Evolutionary conservation across 225 moss, liverwort and hornwort species (phyloP), one percentile per base, ranked within the genome.

Genomic region (Sphagnum tenellum): DNA sequence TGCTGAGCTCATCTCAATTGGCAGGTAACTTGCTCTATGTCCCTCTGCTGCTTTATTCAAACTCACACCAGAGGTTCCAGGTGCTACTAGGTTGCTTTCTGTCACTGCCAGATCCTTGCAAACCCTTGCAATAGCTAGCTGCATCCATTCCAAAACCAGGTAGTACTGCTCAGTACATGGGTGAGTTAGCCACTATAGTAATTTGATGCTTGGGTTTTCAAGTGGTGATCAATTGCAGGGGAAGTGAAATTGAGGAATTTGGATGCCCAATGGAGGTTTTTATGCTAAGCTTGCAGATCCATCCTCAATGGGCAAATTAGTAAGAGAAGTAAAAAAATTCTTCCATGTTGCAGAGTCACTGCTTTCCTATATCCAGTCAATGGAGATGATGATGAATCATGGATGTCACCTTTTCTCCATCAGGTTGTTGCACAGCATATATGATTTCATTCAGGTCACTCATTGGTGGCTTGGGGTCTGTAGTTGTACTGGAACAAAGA

Each of bases 41-140:
- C 29, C 29, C 29, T 29, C 29, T 29, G 29, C 29, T 29, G 29
- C 29, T 29, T 29, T 29, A 29, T 0, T 29, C 29, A 29, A 29
- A 29, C 29, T 29, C 29, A 0, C 29, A 29, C 29, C 29, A 29
- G 29, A 29, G 29, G 29, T 29, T 29, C 29, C 29, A 29, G 29
- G 29, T 29, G 75, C 74, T 45, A 47, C 44, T 13, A 66, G 78
- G 53, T 67, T 64, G 48, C 64, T 53, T 14, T 73, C 70, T 45
- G 47, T 52, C 48, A 56, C 3, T 9, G 6, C 7, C 50, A 67
- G 9, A 56, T 78, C 62, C 29, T 69, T 81, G 8, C 81, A 85
- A 48, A 85, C 65, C 64, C 84, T 73, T 72, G 84, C 84, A 71
- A 85, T 85, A 71, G 84, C 84, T 51, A 85, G 73, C 84, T 85